phyloP scores from a whole-genome alignment of 2,329 filamentous ascomycete species.

The Diaporthe vaccinii region DNA sequence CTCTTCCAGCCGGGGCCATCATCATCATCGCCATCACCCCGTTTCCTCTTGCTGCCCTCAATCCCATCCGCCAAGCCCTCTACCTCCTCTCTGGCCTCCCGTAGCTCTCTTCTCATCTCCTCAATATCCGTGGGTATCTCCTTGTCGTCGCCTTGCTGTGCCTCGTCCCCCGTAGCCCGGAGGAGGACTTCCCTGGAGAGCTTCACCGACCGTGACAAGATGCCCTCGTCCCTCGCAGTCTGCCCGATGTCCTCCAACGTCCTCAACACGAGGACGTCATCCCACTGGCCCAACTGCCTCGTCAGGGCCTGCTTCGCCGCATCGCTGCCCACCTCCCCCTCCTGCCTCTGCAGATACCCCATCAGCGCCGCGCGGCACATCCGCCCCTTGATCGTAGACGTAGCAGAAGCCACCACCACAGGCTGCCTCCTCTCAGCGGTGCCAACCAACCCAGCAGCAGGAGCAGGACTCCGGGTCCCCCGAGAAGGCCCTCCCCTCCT shows the following conservation, averaged over 20 bases:
- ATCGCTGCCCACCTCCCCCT: conserved; percentile 41
- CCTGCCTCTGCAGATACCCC: conserved; percentile 54
- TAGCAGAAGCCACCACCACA: conserved; percentile 1
- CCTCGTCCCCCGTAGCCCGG: conserved; percentile 45
- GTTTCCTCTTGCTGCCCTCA: conserved; percentile 34
- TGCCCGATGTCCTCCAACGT: conserved; percentile 48
- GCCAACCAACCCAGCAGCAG: conserved; percentile 14
- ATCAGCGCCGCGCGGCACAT: conserved; percentile 54
- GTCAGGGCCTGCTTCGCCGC: conserved; percentile 41
- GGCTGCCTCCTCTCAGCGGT: conserved; percentile 20
- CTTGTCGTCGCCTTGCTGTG: conserved; percentile 29
- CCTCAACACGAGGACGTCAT: conserved; percentile 46
- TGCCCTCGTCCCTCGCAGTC: conserved; percentile 45
- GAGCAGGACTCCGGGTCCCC: neutral
- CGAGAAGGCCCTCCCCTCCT: conserved; percentile 18
- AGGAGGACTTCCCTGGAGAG: conserved; percentile 45
- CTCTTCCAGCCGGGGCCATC: conserved; percentile 60
- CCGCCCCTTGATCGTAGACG: conserved; percentile 25
- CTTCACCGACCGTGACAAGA: conserved; percentile 48
- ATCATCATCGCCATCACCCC: conserved; percentile 37
- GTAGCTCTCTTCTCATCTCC: conserved; percentile 27
- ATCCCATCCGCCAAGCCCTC: neutral
- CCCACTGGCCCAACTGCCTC: conserved; percentile 48
- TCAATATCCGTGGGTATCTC: conserved; percentile 25
- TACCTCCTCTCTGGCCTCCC: conserved; percentile 16